Evolutionary conservation across 345 rosid genomes (phyloP).

Genomic region (Acer negundo): DNA sequence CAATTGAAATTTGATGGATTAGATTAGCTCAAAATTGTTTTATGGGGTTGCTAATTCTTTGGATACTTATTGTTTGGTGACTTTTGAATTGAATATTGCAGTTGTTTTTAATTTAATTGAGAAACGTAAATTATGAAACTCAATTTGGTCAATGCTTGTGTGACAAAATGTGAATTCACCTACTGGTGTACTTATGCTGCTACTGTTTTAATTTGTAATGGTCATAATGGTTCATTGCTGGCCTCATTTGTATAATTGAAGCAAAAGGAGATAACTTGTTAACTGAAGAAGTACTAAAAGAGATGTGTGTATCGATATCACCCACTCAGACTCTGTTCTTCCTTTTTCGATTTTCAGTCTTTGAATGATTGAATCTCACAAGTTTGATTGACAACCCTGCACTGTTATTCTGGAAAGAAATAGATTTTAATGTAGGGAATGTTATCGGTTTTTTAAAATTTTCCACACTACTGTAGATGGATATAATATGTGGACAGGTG

Average conservation of each 20-base stretch:
- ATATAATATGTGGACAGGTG: not conserved
- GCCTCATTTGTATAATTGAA: no score
- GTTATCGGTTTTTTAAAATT: not conserved
- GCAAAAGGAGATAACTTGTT: not conserved
- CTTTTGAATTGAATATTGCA: not conserved
- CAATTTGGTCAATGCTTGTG: no score
- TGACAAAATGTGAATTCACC: not conserved
- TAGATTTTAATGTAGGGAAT: not conserved
- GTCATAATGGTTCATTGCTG: no score
- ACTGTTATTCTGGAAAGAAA: not conserved
- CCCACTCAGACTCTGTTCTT: not conserved
- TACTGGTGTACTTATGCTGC: not conserved
- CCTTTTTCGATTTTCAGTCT: not conserved
- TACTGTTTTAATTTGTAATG: not conserved
- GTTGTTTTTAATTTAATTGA: no score
- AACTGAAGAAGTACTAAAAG: not conserved
- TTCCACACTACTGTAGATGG: not conserved
- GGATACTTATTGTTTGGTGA: not conserved
- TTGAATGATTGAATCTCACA: not conserved
- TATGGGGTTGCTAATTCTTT: not conserved
- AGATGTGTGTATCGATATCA: not conserved
- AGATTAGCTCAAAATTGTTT: not conserved
- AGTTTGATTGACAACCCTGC: no score
- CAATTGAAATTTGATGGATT: slow-evolving; percentile 3
- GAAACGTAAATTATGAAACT: no score